A percentile compares a stretch with the other conserved stretches of the same genome.
These are phyloP conservation scores for Singerocomus rubriflavus DNA, from an alignment of 1,284 basidiomycete species.

Conservation along the genomic window DNA sequence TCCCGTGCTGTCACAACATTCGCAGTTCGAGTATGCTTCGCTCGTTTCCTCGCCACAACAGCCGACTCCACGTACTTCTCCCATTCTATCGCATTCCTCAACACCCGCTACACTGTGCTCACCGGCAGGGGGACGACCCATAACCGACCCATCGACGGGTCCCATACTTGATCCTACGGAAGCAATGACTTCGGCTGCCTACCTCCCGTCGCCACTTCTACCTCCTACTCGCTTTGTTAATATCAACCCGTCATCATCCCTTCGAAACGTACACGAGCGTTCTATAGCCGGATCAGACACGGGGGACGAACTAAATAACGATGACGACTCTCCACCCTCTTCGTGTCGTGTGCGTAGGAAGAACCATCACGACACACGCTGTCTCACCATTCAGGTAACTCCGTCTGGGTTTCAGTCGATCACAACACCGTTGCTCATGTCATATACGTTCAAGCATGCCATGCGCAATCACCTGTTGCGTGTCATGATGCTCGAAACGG, in stretches of 20 bases:
- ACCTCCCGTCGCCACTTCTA: conserved; percentile 15
- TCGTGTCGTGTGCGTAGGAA: conserved; percentile 42
- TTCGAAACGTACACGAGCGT: conserved; percentile 33
- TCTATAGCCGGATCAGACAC: conserved; percentile 34
- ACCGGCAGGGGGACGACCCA: conserved; percentile 3
- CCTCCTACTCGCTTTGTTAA: conserved; percentile 24
- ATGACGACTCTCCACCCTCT: conserved; percentile 33
- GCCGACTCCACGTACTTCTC: conserved; percentile 34
- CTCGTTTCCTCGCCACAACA: conserved; percentile 26
- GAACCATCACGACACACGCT: conserved; percentile 59
- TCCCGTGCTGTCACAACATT: background rate
- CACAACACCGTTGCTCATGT: conserved; percentile 4
- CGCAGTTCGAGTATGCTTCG: conserved; percentile 16
- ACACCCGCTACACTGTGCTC: conserved; percentile 14
- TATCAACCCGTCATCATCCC: conserved; percentile 17
- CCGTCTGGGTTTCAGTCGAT: background rate
- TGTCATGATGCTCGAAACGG: conserved; percentile 53
- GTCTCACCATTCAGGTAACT: conserved; percentile 62
- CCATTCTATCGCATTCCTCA: conserved; percentile 29
- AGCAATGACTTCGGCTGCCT: conserved; percentile 1
- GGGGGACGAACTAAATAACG: conserved; percentile 36
- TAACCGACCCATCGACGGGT: conserved; percentile 3
- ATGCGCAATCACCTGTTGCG: conserved; percentile 61
- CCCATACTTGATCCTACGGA: conserved; percentile 6
- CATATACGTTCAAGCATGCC: conserved; percentile 48